These are phyloP conservation scores for Plenodomus lindquistii DNA, from an alignment of 2,329 filamentous ascomycete genomes.

Conservation along the genomic window DNA sequence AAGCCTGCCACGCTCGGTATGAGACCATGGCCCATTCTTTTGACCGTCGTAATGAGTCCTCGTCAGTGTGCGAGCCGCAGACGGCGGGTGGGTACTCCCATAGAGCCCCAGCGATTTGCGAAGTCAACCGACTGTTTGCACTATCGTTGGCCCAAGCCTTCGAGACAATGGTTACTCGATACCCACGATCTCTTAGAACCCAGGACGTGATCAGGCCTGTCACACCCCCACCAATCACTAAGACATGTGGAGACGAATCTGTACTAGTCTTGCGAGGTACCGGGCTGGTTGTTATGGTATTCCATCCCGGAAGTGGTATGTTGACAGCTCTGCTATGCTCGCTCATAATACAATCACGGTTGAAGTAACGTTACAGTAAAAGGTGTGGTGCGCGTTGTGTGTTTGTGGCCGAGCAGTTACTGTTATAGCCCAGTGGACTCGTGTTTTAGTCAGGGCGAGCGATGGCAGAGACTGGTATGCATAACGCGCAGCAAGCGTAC, in stretches of 20 bases:
- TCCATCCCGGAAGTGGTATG: too few species aligned
- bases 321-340: too few species aligned
- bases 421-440: too few species aligned
- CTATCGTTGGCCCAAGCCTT: conserved; percentile 46
- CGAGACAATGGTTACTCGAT: conserved; percentile 51
- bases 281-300: too few species aligned
- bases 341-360: too few species aligned
- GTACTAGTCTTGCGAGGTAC: too few species aligned
- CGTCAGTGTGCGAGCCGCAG: conserved; percentile 51
- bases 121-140: conserved; percentile 47
- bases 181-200: conserved; percentile 51
- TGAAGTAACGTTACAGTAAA: too few species aligned
- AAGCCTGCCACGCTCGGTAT: conserved; percentile 47
- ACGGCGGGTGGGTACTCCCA: conserved; percentile 54
- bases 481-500: too few species aligned
- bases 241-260: conserved; percentile 3
- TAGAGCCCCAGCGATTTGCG: conserved; percentile 53
- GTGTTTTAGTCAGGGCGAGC: too few species aligned
- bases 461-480: too few species aligned
- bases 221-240: conserved; percentile 34
- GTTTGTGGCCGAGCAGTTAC: too few species aligned
- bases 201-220: conserved; percentile 45
- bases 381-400: too few species aligned
- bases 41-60: conserved; percentile 46
- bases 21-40: conserved; percentile 49